Percentiles rank a stretch among this genome's conserved stretches.
Evolutionary conservation across 2,329 filamentous ascomycete genomes (phyloP).

Genomic region (Dothideomycetidae sp.): DNA sequence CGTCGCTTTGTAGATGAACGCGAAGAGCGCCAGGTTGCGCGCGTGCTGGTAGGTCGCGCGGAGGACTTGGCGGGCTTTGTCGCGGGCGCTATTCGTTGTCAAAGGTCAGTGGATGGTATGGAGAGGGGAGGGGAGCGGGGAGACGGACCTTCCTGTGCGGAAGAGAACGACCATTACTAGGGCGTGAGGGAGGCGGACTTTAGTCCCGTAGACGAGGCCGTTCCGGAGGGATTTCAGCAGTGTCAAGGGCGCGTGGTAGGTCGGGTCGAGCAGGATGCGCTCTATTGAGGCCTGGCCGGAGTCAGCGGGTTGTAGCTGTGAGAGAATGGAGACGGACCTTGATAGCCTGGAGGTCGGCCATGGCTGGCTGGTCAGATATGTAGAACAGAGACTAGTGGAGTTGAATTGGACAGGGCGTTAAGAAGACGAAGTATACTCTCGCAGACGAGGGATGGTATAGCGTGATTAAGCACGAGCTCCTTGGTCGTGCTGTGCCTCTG

Average conservation of each 20-base stretch:
- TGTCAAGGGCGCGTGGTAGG: slow-evolving; percentile 70
- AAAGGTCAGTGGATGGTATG: background rate
- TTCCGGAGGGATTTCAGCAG: slow-evolving; percentile 89
- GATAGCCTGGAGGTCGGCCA: slow-evolving; percentile 9
- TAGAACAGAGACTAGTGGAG: no score
- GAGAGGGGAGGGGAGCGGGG: background rate
- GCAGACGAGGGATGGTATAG: no score
- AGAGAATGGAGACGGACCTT: background rate
- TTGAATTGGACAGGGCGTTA: no score
- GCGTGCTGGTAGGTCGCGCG: slow-evolving; percentile 84
- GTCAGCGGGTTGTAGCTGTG: background rate
- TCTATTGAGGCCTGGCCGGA: slow-evolving; percentile 51
- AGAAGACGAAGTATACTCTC: no score
- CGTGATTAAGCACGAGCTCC: no score
- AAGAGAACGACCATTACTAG: slow-evolving; percentile 97
- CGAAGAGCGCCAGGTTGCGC: slow-evolving; percentile 79
- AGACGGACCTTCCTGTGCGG: slow-evolving; percentile 50
- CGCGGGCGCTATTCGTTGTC: slow-evolving; percentile 37
- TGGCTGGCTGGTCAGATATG: no score
- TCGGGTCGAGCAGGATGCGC: slow-evolving; percentile 63
- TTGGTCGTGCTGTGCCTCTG: no score
- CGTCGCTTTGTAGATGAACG: slow-evolving; percentile 72
- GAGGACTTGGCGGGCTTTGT: slow-evolving; percentile 65
- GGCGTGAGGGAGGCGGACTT: slow-evolving; percentile 96
- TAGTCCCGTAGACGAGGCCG: slow-evolving; percentile 89